Evolutionary conservation across 2,329 filamentous ascomycete genomes (phyloP).

Genomic region (Aspergillus sp.): DNA sequence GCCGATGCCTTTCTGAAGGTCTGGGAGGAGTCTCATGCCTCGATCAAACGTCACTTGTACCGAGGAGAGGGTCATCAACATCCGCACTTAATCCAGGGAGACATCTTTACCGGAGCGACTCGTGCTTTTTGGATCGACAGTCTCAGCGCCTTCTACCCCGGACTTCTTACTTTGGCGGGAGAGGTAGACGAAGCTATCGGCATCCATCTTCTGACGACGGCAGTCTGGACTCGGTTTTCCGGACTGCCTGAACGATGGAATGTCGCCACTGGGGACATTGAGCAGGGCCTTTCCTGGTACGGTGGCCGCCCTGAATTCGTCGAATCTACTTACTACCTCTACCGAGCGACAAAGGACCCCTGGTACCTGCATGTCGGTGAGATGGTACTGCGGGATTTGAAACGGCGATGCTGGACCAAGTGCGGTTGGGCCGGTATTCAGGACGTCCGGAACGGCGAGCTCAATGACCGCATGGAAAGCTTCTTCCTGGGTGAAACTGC

Average conservation of each 20-base stretch:
- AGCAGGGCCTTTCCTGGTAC: slow-evolving; percentile 90
- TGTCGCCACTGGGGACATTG: slow-evolving; percentile 76
- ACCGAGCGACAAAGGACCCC: slow-evolving; percentile 85
- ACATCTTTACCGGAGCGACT: slow-evolving; percentile 82
- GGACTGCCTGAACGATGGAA: slow-evolving; percentile 95
- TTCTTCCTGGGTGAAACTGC: slow-evolving; percentile 97
- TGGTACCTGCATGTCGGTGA: slow-evolving; percentile 97
- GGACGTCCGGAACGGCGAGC: slow-evolving; percentile 78
- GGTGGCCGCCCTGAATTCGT: slow-evolving; percentile 94
- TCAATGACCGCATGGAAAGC: slow-evolving; percentile 95
- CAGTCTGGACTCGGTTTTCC: slow-evolving; percentile 92
- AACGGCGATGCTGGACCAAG: slow-evolving; percentile 80
- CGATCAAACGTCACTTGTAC: slow-evolving; percentile 90
- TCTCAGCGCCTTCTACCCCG: slow-evolving; percentile 91
- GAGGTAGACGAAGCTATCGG: slow-evolving; percentile 89
- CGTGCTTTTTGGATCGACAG: slow-evolving; percentile 96
- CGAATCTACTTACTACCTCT: slow-evolving; percentile 95
- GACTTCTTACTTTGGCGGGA: slow-evolving; percentile 79
- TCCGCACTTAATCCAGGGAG: slow-evolving; percentile 89
- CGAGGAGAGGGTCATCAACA: slow-evolving; percentile 73
- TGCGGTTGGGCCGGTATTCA: slow-evolving; percentile 94
- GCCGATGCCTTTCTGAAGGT: slow-evolving; percentile 76
- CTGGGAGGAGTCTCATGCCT: slow-evolving; percentile 82
- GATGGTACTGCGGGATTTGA: slow-evolving; percentile 89
- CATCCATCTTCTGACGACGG: slow-evolving; percentile 86